Conservation (phyloP, 2,329 filamentous ascomycete species). For the Aspergillus japonicus region DNA sequence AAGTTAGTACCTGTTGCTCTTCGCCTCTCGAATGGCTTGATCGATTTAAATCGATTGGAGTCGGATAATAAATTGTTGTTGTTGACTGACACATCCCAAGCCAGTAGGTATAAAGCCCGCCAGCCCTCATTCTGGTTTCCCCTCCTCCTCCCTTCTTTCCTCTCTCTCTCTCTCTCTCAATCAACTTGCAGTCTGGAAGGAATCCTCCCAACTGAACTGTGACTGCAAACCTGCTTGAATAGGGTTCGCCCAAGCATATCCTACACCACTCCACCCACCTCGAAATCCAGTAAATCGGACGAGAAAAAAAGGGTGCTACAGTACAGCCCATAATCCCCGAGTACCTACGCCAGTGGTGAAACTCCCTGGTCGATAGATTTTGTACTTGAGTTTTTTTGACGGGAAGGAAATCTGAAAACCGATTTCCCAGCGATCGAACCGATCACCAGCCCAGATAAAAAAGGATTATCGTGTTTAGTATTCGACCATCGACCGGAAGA, state of each 20-base stretch:
- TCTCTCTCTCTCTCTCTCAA: background rate
- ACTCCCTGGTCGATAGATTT: slow-evolving; percentile 21
- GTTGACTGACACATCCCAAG: background rate
- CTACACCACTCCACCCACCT: no score
- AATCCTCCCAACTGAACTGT: background rate
- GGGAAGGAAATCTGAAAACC: background rate
- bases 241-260: background rate
- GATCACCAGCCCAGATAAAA: background rate
- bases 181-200: background rate
- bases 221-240: background rate
- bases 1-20: background rate
- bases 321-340: background rate
- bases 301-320: background rate
- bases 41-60: background rate
- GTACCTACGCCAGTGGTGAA: slow-evolving; percentile 19
- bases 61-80: background rate
- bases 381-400: slow-evolving; percentile 9
- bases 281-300: background rate
- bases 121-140: background rate
- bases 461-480: background rate
- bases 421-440: background rate
- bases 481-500: background rate
- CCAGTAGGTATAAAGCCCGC: background rate
- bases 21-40: background rate
- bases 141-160: background rate